A percentile compares a stretch with the other conserved stretches of the same genome.
Evolutionary conservation across 148 eudicot genomes (phyloP).

Genomic region (Cornus suecica): DNA sequence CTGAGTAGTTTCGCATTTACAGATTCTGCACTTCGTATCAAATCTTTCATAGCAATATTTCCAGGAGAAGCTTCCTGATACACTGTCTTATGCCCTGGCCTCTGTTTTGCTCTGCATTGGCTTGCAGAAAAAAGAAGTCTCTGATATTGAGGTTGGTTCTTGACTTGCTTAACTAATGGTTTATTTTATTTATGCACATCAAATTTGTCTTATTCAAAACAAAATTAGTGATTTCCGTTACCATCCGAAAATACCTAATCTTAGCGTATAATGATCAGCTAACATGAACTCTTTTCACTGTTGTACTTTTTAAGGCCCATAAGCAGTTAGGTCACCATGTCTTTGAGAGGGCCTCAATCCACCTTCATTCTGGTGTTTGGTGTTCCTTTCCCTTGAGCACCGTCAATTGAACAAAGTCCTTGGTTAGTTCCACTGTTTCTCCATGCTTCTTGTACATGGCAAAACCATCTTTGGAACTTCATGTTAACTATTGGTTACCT

Average conservation of each 20-base stretch:
- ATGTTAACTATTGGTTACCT: background rate
- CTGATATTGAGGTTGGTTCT: slow-evolving; percentile 61
- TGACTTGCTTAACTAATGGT: slow-evolving; percentile 3
- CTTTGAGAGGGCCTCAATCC: no score
- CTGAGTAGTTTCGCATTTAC: slow-evolving; percentile 16
- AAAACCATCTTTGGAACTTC: no score
- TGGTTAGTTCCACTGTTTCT: no score
- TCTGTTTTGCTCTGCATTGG: slow-evolving; percentile 88
- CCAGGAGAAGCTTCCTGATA: slow-evolving; percentile 68
- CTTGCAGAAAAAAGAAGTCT: slow-evolving; percentile 65
- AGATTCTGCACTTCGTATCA: slow-evolving; percentile 59
- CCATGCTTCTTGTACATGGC: no score
- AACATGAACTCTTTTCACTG: background rate
- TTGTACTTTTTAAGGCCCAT: no score
- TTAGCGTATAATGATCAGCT: background rate
- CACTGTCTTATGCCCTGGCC: slow-evolving; percentile 72
- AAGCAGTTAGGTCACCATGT: no score
- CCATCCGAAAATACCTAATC: background rate
- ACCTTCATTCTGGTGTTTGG: no score
- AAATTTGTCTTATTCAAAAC: background rate
- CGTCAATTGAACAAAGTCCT: no score
- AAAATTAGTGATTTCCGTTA: no score
- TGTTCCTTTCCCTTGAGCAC: no score
- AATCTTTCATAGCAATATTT: slow-evolving; percentile 57
- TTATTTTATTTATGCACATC: background rate